These are phyloP conservation scores for Omphalea diandra DNA, from an alignment of 441 rosid species.

Conservation along the genomic window DNA sequence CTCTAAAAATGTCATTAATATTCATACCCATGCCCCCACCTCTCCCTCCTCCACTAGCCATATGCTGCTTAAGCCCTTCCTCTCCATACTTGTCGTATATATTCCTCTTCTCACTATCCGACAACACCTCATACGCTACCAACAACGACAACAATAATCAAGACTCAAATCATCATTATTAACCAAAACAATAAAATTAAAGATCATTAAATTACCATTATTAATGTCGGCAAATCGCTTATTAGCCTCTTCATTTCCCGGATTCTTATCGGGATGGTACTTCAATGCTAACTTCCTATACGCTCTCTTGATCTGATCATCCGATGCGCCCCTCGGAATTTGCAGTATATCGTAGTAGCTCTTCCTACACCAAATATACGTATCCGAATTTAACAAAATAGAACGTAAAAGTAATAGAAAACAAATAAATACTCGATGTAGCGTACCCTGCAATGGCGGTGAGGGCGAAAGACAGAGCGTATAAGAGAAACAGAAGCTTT, in stretches of 20 bases:
- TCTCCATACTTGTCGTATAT: slow-evolving; percentile 87
- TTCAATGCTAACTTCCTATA: slow-evolving; percentile 92
- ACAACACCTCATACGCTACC: slow-evolving; percentile 85
- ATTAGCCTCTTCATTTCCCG: slow-evolving; percentile 85
- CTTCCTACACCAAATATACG: slow-evolving; percentile 50
- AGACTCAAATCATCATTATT: background rate
- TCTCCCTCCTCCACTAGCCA: slow-evolving; percentile 82
- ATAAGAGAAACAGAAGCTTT: slow-evolving; percentile 44
- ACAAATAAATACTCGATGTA: background rate
- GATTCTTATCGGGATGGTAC: slow-evolving; percentile 98
- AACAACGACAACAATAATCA: slow-evolving; percentile 11
- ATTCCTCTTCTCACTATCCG: slow-evolving; percentile 77
- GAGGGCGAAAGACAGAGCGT: slow-evolving; percentile 45
- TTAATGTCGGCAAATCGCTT: slow-evolving; percentile 85
- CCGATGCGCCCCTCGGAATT: slow-evolving; percentile 84
- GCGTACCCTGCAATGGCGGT: slow-evolving; percentile 58
- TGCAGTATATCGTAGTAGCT: slow-evolving; percentile 87
- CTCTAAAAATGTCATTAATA: slow-evolving; percentile 68
- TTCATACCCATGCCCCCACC: slow-evolving; percentile 75
- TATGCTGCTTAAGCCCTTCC: slow-evolving; percentile 90
- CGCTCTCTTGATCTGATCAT: slow-evolving; percentile 97
- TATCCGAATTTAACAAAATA: slow-evolving; percentile 1
- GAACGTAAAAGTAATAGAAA: too few species aligned
- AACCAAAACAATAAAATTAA: background rate
- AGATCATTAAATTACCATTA: slow-evolving; percentile 48